A percentile compares a stretch with the other conserved stretches of the same genome.
phyloP scores from a whole-genome alignment of 2,329 filamentous ascomycete genomes.

The Chaetomium globosum region DNA sequence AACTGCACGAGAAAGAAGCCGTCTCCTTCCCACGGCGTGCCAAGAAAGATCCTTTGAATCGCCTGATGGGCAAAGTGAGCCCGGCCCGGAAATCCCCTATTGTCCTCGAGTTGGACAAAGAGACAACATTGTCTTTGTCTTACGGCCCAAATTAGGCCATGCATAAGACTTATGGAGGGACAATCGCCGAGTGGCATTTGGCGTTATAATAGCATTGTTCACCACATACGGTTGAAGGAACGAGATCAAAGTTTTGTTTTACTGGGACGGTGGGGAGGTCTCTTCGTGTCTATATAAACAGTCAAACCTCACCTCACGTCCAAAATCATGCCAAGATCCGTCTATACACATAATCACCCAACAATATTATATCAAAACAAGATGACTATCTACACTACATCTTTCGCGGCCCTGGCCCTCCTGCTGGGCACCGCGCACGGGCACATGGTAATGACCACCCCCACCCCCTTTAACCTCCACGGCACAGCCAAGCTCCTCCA shows the following conservation, averaged over 20 bases:
- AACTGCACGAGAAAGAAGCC: too few relatives aligned
- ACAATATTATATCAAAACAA: not conserved
- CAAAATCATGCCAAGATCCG: not conserved
- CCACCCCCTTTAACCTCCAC: conserved; percentile 34
- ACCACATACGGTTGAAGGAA: not conserved
- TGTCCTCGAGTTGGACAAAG: not conserved
- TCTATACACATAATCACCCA: not conserved
- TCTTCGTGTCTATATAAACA: not conserved
- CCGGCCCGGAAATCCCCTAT: not conserved
- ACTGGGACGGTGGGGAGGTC: not conserved
- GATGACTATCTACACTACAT: not conserved
- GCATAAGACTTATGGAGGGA: not conserved
- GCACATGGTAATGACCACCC: conserved; percentile 38
- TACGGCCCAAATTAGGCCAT: not conserved
- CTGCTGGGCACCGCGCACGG: conserved; percentile 21
- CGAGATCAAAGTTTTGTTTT: not conserved
- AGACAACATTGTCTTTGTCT: not conserved
- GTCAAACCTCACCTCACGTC: not conserved
- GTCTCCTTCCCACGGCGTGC: too few relatives aligned
- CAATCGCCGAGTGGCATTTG: not conserved
- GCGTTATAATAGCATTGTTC: not conserved
- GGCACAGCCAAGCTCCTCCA: conserved; percentile 27
- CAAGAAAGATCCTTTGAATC: not conserved
- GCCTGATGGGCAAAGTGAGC: not conserved
- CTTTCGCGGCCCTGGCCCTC: conserved; percentile 14